Conservation (phyloP, 208 protist species). For the Porcisia hertigi region DNA sequence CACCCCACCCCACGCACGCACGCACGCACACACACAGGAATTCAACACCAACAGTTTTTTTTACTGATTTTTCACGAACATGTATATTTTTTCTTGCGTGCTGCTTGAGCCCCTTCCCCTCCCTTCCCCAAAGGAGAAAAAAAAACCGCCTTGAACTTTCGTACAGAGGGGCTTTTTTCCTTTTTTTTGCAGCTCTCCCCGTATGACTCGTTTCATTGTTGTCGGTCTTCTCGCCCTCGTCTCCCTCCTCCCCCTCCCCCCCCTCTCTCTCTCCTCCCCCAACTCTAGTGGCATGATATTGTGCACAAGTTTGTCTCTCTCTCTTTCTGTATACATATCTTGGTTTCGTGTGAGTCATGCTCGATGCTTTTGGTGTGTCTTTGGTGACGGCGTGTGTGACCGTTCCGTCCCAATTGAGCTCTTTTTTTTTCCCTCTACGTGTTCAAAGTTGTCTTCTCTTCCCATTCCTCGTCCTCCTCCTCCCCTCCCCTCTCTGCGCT, state of each 20-base stretch:
- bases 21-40: neutral
- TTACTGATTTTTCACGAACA: neutral
- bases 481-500: neutral
- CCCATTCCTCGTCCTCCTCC: constrained; percentile 13
- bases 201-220: too few relatives aligned
- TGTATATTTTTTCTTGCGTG: neutral
- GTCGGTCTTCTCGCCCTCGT: neutral
- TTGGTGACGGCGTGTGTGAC: too few relatives aligned
- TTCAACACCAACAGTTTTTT: neutral
- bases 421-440: too few relatives aligned
- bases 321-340: neutral
- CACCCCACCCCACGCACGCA: neutral
- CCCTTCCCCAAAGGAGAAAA: too few relatives aligned
- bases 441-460: neutral
- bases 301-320: neutral
- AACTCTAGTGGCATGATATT: too few relatives aligned
- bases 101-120: neutral
- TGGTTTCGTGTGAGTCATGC: neutral
- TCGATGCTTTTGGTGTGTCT: too few relatives aligned
- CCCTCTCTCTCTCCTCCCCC: too few relatives aligned
- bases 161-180: too few relatives aligned
- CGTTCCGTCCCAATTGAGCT: too few relatives aligned
- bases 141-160: too few relatives aligned
- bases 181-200: too few relatives aligned
- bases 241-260: too few relatives aligned